Base-by-base conservation (phyloP, 306 rosid genomes). In the Rubus parviflorus region DNA sequence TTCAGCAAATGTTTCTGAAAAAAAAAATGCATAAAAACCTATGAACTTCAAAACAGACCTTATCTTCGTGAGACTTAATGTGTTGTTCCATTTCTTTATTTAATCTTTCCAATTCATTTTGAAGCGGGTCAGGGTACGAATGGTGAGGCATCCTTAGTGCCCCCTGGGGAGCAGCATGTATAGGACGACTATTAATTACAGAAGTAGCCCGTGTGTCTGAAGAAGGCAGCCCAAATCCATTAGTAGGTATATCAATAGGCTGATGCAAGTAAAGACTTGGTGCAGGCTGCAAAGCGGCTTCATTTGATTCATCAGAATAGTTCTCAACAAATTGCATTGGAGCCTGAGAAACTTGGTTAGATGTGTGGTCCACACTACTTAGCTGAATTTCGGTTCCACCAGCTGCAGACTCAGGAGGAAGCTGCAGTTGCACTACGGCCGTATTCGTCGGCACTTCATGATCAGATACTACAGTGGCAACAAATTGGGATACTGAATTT, bases 71-170 rank as follows among this genome's bases (percentile, higher is more conserved):
- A 20, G 13, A 46, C 77, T 82, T 89, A 4, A 54, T 41, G 42
- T 57, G 70, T 64, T 85, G 69, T 13, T 84, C 88, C 35, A 58
- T 54, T 78, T 85, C 85, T 75, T 67, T 86, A 9, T 37, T 76
- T 67, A 92, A 53, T 78, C 83, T 89, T 72, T 88, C 95, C 80
- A 87, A 70, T 85, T 90, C 97, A 68, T 35, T 75, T 68, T 83
- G 81, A 61, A 95, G 89, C 8, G 96, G 96, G 79, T 95, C 97
- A 71, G 2, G 35, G 57, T 41, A 46, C 53, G 64, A 47, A 57
- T 68, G 75, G 7, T 68, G 76, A 58, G 81, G 53, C 68, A 52
- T 64, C 81, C 63, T 75, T 30, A 83, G 83, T 45, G 75, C 81
- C 65, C 78, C 61, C 25, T 66, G 84, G 60, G 73, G 62, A 62